Evolutionary conservation across 1,139 yeast species (phyloP), one percentile per base, ranked within the genome.

Genomic region (Protomyces inouyei): DNA sequence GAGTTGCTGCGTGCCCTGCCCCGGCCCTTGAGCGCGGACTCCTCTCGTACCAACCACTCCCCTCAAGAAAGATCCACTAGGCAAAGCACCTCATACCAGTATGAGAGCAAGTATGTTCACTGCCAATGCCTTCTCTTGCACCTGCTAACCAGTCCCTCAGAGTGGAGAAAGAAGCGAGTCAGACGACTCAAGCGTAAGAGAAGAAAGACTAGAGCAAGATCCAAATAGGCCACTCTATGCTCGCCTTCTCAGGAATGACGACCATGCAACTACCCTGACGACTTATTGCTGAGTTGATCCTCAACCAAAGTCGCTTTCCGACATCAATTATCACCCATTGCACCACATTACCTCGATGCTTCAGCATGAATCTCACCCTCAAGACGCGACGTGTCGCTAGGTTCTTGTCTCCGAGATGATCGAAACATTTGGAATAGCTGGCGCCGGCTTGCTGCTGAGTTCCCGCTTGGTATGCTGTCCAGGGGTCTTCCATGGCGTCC

Each of bases 121-220:
- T 28, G 32, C 32, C 32, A 28, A 6, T 5, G 32, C 32, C 32
- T 6, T 28, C 32, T 28, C 32, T 6, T 18, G 16, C 43, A 10
- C 3, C 28, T 25, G 25, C 54, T 37, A 52, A 52, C 35, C 14
- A 9, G 5, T 28, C 9, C n/a, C 32, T 28, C 28, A 59, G 63
- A 59, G 63, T 59, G 63, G 63, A 59, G 63, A 59, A 59, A 59
- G 63, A 59, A 59, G 63, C 53, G 63, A 59, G 63, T 59, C 63
- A 52, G 63, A 59, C 53, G 63, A 59, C 63, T 59, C 63, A 59
- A 59, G 63, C 63, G 63, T 36, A 59, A 59, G 53, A 59, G 63
- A 59, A 59, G 63, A 59, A 59, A 59, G 63, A 59, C 63, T 35
- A 59, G 63, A 59, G 63, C 63, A 21, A 59, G 63, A 59, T 52